phyloP scores from a whole-genome alignment of 441 rosid genomes.

The Capsella rubella region DNA sequence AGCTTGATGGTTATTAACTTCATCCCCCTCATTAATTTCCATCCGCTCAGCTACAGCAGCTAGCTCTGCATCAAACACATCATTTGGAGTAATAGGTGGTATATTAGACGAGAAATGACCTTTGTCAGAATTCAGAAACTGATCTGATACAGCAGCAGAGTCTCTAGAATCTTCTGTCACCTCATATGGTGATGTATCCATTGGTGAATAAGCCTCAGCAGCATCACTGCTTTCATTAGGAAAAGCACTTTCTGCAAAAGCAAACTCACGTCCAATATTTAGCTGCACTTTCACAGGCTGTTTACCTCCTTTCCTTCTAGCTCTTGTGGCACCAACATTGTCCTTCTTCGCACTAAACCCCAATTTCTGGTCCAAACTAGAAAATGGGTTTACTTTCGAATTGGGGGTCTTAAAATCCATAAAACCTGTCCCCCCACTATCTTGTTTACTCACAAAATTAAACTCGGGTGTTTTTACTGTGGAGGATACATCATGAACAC shows the following conservation, averaged over 20 bases:
- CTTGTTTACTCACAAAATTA: constrained; percentile 54
- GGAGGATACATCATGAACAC: constrained; percentile 45
- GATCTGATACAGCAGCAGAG: constrained; percentile 65
- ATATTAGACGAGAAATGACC: constrained; percentile 48
- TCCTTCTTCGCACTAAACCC: constrained; percentile 71
- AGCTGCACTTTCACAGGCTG: constrained; percentile 65
- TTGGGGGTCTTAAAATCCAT: constrained; percentile 69
- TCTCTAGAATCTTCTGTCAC: constrained; percentile 58
- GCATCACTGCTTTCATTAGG: constrained; percentile 55
- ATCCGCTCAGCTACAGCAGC: constrained; percentile 63
- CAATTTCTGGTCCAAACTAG: constrained; percentile 58
- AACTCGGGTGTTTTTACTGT: constrained; percentile 49
- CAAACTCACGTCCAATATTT: constrained; percentile 58
- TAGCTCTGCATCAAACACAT: constrained; percentile 64
- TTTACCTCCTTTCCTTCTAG: constrained; percentile 67
- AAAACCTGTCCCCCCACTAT: constrained; percentile 43
- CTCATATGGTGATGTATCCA: constrained; percentile 88
- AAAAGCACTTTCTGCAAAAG: constrained; percentile 50
- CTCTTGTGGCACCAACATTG: constrained; percentile 50
- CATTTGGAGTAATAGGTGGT: constrained; percentile 48
- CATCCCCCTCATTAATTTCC: constrained; percentile 62
- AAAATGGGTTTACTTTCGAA: constrained; percentile 49
- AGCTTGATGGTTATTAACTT: constrained; percentile 49
- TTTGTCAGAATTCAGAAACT: constrained; percentile 49
- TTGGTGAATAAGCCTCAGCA: constrained; percentile 75